Conservation (phyloP, 345 rosid species). For the Sonneratia caseolaris region DNA sequence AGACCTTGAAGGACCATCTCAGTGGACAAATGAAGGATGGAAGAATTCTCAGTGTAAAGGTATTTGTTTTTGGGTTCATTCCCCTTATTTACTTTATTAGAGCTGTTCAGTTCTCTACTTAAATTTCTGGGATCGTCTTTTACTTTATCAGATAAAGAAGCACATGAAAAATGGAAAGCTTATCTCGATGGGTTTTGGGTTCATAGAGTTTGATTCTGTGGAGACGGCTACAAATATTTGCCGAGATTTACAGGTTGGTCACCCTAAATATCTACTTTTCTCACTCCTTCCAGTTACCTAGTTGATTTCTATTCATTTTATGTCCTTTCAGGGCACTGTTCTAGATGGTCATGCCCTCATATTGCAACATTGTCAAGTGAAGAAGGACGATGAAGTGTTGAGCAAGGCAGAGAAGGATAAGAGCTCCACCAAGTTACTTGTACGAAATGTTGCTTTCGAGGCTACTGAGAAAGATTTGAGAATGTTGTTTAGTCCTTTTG, state of each 20-base stretch:
- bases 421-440: slow-evolving; percentile 69
- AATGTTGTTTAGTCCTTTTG: slow-evolving; percentile 87
- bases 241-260: slow-evolving; percentile 62
- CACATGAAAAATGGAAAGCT: slow-evolving; percentile 75
- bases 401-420: slow-evolving; percentile 51
- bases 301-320: neutral
- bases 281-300: neutral
- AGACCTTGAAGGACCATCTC: slow-evolving; percentile 62
- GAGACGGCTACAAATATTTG: slow-evolving; percentile 63
- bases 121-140: neutral
- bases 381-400: slow-evolving; percentile 44
- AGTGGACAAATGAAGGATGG: slow-evolving; percentile 54
- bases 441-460: slow-evolving; percentile 88
- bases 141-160: slow-evolving; percentile 54
- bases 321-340: slow-evolving; percentile 53
- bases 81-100: slow-evolving; percentile 4
- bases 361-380: slow-evolving; percentile 69
- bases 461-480: slow-evolving; percentile 85
- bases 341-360: slow-evolving; percentile 91
- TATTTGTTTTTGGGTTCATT: slow-evolving; percentile 20
- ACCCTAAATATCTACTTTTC: neutral
- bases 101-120: neutral
- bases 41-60: slow-evolving; percentile 69
- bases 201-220: slow-evolving; percentile 72
- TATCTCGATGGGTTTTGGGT: slow-evolving; percentile 87